Evolutionary conservation across 139 green algal genomes (phyloP).

Genomic region (Axilococcus clingmanii): DNA sequence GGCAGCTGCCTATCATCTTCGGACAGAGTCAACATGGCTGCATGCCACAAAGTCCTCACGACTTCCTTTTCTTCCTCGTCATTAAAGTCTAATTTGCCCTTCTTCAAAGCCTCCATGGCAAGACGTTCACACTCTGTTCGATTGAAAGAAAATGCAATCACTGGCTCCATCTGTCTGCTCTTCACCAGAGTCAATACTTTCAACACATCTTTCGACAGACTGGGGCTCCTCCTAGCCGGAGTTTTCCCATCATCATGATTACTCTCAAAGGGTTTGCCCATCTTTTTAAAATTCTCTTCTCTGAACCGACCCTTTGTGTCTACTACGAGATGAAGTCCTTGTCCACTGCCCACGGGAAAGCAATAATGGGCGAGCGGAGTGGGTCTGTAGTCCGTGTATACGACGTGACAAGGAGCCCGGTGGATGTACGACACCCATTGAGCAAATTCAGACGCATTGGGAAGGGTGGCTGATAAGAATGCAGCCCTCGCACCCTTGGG

Average conservation of each 20-base stretch:
- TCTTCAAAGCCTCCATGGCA: not conserved
- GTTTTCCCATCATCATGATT: no score
- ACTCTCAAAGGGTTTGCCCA: no score
- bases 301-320: constrained; percentile 61
- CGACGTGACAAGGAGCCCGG: constrained; percentile 82
- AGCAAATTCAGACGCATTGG: constrained; percentile 92
- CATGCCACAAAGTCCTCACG: constrained; percentile 55
- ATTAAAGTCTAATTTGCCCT: constrained; percentile 42
- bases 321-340: constrained; percentile 68
- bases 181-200: constrained; percentile 52
- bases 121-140: constrained; percentile 29
- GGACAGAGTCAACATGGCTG: constrained; percentile 61
- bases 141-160: constrained; percentile 93
- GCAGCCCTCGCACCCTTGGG: constrained; percentile 45
- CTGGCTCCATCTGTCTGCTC: constrained; percentile 57
- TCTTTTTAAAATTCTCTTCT: constrained; percentile 56
- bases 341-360: constrained; percentile 64
- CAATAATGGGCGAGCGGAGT: constrained; percentile 93
- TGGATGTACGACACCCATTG: constrained; percentile 82
- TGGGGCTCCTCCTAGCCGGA: constrained; percentile 1
- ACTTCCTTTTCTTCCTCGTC: constrained; percentile 29
- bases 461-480: constrained; percentile 86
- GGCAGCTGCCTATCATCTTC: constrained; percentile 77
- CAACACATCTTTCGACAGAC: constrained; percentile 22
- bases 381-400: constrained; percentile 88